Percentiles rank a stretch among this genome's conserved stretches.
Conservation (phyloP, 2,329 filamentous ascomycete genomes). For the Colletotrichum theobromicola region DNA sequence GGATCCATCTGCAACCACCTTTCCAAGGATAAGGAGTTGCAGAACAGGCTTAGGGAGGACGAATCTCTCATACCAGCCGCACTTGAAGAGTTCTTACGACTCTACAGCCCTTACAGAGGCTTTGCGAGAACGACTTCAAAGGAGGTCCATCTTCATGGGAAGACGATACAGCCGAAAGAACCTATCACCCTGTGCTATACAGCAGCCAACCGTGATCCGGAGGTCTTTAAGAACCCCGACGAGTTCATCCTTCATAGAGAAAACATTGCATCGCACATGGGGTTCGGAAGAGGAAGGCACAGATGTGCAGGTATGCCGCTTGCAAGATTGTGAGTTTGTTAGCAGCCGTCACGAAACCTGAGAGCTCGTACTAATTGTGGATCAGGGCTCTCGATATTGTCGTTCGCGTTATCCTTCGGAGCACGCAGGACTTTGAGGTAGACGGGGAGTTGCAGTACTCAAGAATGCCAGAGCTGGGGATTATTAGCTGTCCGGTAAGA, state of each 20-base stretch:
- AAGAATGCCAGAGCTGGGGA: conserved; percentile 27
- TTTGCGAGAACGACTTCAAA: conserved; percentile 21
- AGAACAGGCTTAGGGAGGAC: conserved; percentile 18
- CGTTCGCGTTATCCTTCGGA: conserved; percentile 15
- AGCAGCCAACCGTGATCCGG: conserved; percentile 24
- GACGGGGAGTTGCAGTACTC: conserved; percentile 23
- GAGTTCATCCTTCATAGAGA: conserved; percentile 23
- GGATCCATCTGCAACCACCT: conserved; percentile 26
- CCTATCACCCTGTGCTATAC: conserved; percentile 24
- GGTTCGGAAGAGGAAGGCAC: conserved; percentile 24
- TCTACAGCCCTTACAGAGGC: conserved; percentile 26
- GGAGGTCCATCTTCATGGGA: conserved; percentile 16
- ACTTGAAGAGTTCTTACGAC: conserved; percentile 25
- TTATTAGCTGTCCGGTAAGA: conserved; percentile 24
- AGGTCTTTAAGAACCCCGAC: conserved; percentile 23
- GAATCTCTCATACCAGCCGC: conserved; percentile 24
- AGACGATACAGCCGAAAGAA: conserved; percentile 18
- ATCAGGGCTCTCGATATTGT: conserved; percentile 10
- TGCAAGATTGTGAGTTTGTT: conserved; percentile 18
- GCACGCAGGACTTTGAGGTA: conserved; percentile 21
- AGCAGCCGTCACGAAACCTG: not conserved
- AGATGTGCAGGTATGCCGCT: conserved; percentile 26
- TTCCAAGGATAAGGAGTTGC: conserved; percentile 19
- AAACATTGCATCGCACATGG: conserved; percentile 23
- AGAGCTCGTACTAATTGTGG: not conserved